phyloP scores from a whole-genome alignment of 345 rosid species.

The Salix brachista region DNA sequence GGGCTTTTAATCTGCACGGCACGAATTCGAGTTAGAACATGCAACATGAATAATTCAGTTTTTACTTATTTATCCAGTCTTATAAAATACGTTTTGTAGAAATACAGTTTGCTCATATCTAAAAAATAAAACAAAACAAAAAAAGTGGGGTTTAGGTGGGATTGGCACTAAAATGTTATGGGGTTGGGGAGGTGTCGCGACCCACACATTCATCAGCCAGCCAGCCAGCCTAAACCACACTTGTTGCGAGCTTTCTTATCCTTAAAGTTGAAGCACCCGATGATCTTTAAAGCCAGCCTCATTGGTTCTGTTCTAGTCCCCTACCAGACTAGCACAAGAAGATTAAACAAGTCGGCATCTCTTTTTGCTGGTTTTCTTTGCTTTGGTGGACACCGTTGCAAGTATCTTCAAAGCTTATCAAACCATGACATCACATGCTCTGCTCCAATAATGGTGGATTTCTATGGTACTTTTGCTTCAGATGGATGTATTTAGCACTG shows the following conservation, averaged over 20 bases:
- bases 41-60: too few species aligned
- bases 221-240: neutral
- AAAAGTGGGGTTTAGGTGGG: neutral
- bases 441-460: neutral
- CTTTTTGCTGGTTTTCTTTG: neutral
- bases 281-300: neutral
- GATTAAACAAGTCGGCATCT: neutral
- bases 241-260: neutral
- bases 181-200: neutral
- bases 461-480: neutral
- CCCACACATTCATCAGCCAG: neutral
- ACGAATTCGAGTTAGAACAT: too few species aligned
- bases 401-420: neutral
- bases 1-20: too few species aligned
- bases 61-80: rapidly evolving
- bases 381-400: neutral
- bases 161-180: neutral
- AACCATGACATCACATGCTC: neutral
- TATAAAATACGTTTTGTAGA: too few species aligned
- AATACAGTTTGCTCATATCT: too few species aligned
- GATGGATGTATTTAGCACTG: neutral
- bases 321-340: neutral
- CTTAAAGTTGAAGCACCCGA: neutral
- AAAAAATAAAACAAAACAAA: too few species aligned
- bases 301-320: neutral